Evolutionary conservation across 1,139 yeast genomes (phyloP), one percentile per base, ranked within the genome.

Genomic region (Debaryomyces psychrophilus): DNA sequence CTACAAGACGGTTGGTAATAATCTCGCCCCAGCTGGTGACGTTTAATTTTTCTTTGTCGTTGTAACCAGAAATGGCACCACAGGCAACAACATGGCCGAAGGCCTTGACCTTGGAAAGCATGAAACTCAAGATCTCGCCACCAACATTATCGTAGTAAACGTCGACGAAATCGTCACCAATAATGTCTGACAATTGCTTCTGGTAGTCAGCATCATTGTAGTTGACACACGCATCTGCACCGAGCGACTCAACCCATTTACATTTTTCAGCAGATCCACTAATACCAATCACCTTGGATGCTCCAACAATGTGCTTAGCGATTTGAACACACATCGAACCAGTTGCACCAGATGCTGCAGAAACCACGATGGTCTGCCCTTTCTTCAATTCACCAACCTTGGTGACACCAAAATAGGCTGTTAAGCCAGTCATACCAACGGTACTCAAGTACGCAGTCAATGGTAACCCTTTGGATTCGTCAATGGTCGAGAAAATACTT

Each of bases 51-150:
- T 60, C 54, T 8, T 53, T 50, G 50, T 77, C 77, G 55, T 82
- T 79, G 62, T 83, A 83, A 45, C 81, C 81, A 28, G 87, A 64
- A 52, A 84, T 80, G 3, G 84, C 74, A 46, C 89, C 90, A 67
- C 87, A 82, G 25, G 82, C 83, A 49, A 82, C 60, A 43, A 84
- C 66, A 12, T 62, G 66, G 39, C 82, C 84, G 43, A 57, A 61
- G n/a, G 55, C 56, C 50, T 72, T 77, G 53, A 77, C 55, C 45
- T 70, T 64, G 4, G 61, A 53, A 48, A 82, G 61, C 47, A 78
- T 75, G 25, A 68, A 62, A 52, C 79, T 82, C 55, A 84, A 71
- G 26, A 80, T 71, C 43, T 73, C 72, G 20, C 90, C 90, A 43
- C 90, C 90, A 41, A 84, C 89, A 50, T 80, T 80, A 58, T 82